Evolutionary conservation across 371 early-diverging fungal genomes (phyloP), one percentile per base, ranked within the genome.

Genomic region (Rhizopus sp.): DNA sequence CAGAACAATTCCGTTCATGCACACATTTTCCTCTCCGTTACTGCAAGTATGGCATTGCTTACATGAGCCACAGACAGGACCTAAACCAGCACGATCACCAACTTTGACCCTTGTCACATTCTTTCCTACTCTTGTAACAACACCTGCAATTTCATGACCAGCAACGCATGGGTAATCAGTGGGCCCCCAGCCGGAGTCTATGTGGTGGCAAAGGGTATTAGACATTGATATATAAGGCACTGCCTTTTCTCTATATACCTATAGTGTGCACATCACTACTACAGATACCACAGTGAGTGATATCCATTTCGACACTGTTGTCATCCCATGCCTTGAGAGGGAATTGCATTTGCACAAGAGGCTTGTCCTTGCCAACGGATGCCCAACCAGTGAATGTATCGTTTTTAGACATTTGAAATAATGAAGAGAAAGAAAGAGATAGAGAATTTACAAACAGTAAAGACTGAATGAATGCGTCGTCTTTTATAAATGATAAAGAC

Each of bases 11-110:
- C 86, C 86, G 48, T 76, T 85, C 31, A 79, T 61, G 29, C 58
- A 55, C 32, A 80, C 39, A 45, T 70, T 32, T 37, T 62, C 62
- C 12, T 50, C 49, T n/a, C 64, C 67, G 0, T 1, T 33, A 16
- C 57, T 64, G 55, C 79, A 79, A n/a, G 59, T 39, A 1, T 50
- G 38, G 44, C 72, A 75, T 10, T 66, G 41, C 7, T 33, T 30
- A 47, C 81, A 77, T 10, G 78, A 60, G 15, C 63, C 62, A 23
- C 69, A 69, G 63, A 82, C 78, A 38, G 77, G 79, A 30, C 88
- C 88, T 13, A 82, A 81, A 13, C 90, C 90, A 37, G 87, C 88
- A n/a, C 77, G 41, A n/a, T n/a, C n/a, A n/a, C n/a, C n/a, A n/a
- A n/a, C n/a, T n/a, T n/a, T n/a, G n/a, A n/a, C n/a, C n/a, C 57